Evolutionary conservation across 2,329 filamentous ascomycete genomes (phyloP), one percentile per base, ranked within the genome.

Genomic region (Exophiala alcalophila): DNA sequence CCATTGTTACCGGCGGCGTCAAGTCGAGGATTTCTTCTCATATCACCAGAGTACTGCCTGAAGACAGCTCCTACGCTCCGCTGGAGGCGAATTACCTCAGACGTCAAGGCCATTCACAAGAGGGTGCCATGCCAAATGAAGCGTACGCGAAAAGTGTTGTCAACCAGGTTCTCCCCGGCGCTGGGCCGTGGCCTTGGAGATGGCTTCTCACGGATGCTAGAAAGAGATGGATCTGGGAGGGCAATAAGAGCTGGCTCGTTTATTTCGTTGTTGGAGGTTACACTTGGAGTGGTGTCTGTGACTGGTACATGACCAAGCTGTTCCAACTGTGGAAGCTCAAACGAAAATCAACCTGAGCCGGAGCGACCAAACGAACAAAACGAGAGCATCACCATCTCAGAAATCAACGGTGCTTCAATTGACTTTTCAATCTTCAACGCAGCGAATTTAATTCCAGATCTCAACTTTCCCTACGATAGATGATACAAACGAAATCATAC

Each of bases 1-100:
- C 74, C 2, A 64, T 76, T 20, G 66, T 81, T 5, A 81, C 79
- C 1, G 79, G 79, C 7, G 78, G 78, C 7, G 78, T 82, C 21
- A 71, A 74, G 57, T 74, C 70, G 28, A 75, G 75, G 21, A 78
- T 82, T 52, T 25, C 35, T 7, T 26, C 37, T 10, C 51, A 54
- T 15, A 36, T 42, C 23, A 47, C 35, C 14, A 39, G 45, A 8
- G 36, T 46, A 21, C 19, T 55, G 12, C 52, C 52, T 2, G 27
- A 38, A 11, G 23, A 49, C 27, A 54, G 50, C 30, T 21, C 42
- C 3, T 55, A 55, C 16, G 23, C 33, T 9, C 24, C 42, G 2
- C 28, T 52, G 14, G 48, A 54, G 24, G 30, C 38, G 6, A 40
- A 44, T 14, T 55, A 50, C 18, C 12, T 46, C 9, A 24, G 48